Evolutionary conservation across 1,284 basidiomycete species (phyloP), one percentile per base, ranked within the genome.

Genomic region (Sporisorium sorghi): DNA sequence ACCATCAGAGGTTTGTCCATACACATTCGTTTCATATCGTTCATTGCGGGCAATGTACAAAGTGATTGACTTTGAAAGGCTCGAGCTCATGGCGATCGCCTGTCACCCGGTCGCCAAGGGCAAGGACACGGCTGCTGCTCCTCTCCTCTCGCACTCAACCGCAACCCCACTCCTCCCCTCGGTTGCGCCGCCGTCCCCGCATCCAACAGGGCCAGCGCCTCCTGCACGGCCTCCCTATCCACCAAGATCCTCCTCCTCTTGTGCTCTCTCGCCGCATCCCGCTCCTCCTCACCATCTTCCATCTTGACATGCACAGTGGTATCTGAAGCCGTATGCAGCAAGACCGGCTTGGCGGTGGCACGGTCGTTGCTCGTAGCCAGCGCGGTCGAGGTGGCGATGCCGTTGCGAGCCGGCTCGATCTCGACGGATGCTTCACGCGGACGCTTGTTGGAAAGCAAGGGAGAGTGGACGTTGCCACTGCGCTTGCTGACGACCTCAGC

Each of bases 401-500:
- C 39, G 15, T 56, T 35, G 39, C 56, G 42, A 12, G 66, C 32
- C 14, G 62, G 39, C 30, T 76, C 73, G 44, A 76, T 72, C 51
- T 76, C 73, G 21, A 76, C 69, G 12, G 56, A 61, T 17, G 42
- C 72, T 15, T 66, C 59, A 5, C 71, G 47, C 5, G 56, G 39
- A 1, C 64, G 53, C n/a, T 77, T 64, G 28, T 44, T 33, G 12
- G 68, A 39, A 2, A 75, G 58, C 1, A 71, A 54, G 0, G 73
- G 73, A 17, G 73, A 75, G n/a, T 66, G 51, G 15, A 74, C 55
- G 26, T 65, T 71, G 19, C 73, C 73, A 17, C 56, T 60, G 0
- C 78, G 61, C 40, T 72, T 71, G 32, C 73, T 70, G 15, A 84
- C 80, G 11, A 84, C 79, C 26, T 83, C 81, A 9, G 83, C 83